Evolutionary conservation across 306 rosid species (phyloP).

Genomic region (Sicyos edulis): DNA sequence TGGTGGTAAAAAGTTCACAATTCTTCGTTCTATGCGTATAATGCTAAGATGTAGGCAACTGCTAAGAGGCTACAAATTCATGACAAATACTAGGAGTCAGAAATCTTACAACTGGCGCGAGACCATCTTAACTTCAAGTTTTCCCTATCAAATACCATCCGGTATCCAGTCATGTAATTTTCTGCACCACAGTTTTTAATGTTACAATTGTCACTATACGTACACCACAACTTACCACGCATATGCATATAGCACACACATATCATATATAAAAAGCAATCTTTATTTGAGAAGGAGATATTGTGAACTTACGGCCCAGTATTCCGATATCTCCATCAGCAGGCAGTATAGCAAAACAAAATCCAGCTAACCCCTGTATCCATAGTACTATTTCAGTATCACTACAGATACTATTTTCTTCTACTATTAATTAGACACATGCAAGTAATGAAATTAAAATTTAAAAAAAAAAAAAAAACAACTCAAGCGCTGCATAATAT

Average conservation of each 20-base stretch:
- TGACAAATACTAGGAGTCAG: constrained; percentile 9
- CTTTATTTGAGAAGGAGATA: neutral
- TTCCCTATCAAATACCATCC: constrained; percentile 80
- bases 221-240: neutral
- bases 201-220: neutral
- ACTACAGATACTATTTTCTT: neutral
- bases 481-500: neutral
- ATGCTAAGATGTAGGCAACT: neutral
- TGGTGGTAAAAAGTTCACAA: neutral
- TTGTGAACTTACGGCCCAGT: constrained; percentile 72
- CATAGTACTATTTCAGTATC: constrained; percentile 6
- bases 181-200: constrained; percentile 41
- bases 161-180: constrained; percentile 81
- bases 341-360: constrained; percentile 81
- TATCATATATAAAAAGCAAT: no score
- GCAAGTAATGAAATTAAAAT: neutral
- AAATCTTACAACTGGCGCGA: constrained; percentile 67
- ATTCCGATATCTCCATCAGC: constrained; percentile 64
- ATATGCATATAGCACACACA: neutral
- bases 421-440: neutral
- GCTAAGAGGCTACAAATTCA: neutral
- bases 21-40: neutral
- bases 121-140: constrained; percentile 81
- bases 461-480: neutral
- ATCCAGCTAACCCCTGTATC: constrained; percentile 60